These are phyloP conservation scores for Pestalotiopsis sp. DNA, from an alignment of 2,329 filamentous ascomycete genomes.

Conservation along the genomic window DNA sequence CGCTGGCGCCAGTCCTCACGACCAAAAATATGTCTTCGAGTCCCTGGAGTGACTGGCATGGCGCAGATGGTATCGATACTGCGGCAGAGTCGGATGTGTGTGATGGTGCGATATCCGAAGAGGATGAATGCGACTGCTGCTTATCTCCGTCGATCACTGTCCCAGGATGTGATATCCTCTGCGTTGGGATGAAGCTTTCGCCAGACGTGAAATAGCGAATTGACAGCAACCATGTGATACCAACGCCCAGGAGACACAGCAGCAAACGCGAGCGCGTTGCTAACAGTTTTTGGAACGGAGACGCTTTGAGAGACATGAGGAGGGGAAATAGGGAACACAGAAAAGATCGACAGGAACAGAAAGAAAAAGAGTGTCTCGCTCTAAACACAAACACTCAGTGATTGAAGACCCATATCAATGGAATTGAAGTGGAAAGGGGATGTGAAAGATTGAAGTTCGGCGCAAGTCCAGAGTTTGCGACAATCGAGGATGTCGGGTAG, in stretches of 20 bases:
- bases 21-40: slow-evolving; percentile 57
- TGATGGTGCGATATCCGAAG: not conserved
- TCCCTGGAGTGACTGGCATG: slow-evolving; percentile 31
- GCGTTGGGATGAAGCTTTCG: not conserved
- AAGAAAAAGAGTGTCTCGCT: not conserved
- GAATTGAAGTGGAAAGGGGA: too few relatives aligned
- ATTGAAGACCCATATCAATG: too few relatives aligned
- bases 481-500: too few relatives aligned
- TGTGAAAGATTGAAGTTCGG: too few relatives aligned
- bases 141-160: not conserved
- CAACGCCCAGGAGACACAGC: not conserved
- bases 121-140: not conserved
- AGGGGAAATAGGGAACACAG: not conserved
- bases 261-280: not conserved
- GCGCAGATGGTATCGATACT: not conserved
- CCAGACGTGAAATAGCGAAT: not conserved
- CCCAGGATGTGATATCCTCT: not conserved
- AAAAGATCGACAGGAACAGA: not conserved
- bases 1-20: slow-evolving; percentile 62
- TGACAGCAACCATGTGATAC: not conserved
- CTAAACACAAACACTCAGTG: too few relatives aligned
- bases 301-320: not conserved
- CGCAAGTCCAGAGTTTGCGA: too few relatives aligned
- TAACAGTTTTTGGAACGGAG: not conserved
- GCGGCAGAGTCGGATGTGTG: not conserved